Base-by-base conservation (phyloP, 805 yeast species). In the Lachancea nothofagi region DNA sequence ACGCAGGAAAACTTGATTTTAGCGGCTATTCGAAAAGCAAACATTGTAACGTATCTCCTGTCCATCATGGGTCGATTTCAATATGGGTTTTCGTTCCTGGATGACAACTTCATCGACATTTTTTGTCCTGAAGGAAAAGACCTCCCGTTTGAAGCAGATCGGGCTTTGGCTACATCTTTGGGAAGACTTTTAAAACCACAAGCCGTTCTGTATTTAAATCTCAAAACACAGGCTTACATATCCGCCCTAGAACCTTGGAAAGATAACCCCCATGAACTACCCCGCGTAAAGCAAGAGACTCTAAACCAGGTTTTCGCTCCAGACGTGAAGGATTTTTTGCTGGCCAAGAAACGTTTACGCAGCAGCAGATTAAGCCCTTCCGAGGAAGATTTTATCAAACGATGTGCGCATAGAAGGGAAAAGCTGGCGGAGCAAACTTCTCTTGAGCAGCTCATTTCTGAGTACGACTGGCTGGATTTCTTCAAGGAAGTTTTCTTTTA, bases 191-290 rank as follows among this genome's bases (percentile, higher is more conserved):
- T 87, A 43, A 88, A 88, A 57, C 76, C 83, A 7, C 96, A 86
- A 50, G 88, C 93, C 0, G 77, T 76, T 9, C 63, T 93, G 36
- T 87, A 72, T 50, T 67, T 93, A 28, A 97, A 93, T 50, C 71
- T 93, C 57, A 93, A 93, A 59, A 93, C 98, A 0, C 98, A 93
- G 61, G 96, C 96, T 0, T 93, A 78, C 55, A 88, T 93, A 15
- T 81, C 96, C 1, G 96, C 95, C 0, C 61, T 89, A 44, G 85
- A 82, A 53, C 70, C 49, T 4, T 32, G 22, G 27, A 28, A 22
- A 18, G 28, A 25, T 15, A 29, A 19, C 23, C 7, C 27, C 8
- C 32, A 29, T 4, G 38, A 26, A 13, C 24, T 24, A n/a, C 67
- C 83, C 48, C 31, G 27, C 6, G 66, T 83, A 1, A 72, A 76